Base-by-base conservation (phyloP, 768 basidiomycete species). In the Leccinum olivaceopallidum region DNA sequence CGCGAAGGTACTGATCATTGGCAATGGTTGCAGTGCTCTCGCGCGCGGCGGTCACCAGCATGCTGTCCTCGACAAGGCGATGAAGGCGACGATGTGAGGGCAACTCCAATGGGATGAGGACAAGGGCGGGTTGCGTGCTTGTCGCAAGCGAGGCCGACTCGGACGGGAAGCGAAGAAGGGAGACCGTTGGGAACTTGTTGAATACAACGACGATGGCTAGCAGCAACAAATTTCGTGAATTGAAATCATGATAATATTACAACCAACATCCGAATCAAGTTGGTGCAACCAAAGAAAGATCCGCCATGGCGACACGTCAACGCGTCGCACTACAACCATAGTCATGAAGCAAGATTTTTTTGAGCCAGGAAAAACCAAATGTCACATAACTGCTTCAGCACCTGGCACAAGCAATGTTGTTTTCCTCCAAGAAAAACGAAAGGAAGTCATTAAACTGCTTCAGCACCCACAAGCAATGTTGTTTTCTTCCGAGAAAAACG, bases 391-490 rank as follows among this genome's bases (percentile, higher is more conserved):
- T 28, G 26, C 26, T 28, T 28, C 26, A 1, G 26, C 26, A 28
- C 26, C 26, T 24, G 3, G 24, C 26, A 28, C 26, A 28, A 28
- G 26, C 26, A 28, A 28, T 28, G 26, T 28, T 28, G 26, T 42
- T n/a, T 39, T 6, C 1, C 18, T n/a, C 2, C 6, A 37, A 6
- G 22, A 30, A 50, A 10, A 18, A 10, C 7, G 8, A 52, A 39
- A 48, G 26, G 26, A 28, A 37, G 7, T 50, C 57, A 48, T 55
- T 36, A 71, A 44, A 64, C 70, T 9, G 22, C 47, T 9, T 60
- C 55, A 12, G 16, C 47, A 22, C 7, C 18, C 18, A 18, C 18
- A 18, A 28, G 28, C 28, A 28, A 28, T 28, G 28, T 28, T 28
- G 28, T 28, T 28, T 28, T 28, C 28, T 28, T 28, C 28, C 28